A percentile compares a stretch with the other conserved stretches of the same genome.
These are phyloP conservation scores for Anacardium occidentale DNA, from an alignment of 345 rosid genomes.

Conservation along the genomic window DNA sequence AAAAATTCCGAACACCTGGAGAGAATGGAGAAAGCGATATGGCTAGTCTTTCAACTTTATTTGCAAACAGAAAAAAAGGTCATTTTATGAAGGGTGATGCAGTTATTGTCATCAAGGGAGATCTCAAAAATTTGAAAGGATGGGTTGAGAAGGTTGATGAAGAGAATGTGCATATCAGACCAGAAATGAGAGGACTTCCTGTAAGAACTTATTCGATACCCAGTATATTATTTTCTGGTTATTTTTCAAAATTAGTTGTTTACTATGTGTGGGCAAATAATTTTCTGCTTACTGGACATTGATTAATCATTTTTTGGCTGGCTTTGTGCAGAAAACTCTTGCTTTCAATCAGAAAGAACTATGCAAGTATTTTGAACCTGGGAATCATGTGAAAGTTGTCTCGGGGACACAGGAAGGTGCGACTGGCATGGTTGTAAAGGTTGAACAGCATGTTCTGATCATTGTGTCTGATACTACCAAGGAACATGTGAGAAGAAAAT, in stretches of 20 bases:
- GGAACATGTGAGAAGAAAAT: conserved; percentile 66
- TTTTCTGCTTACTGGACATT: conserved; percentile 7
- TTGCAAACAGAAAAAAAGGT: conserved; percentile 91
- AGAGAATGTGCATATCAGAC: conserved; percentile 82
- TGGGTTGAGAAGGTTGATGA: conserved; percentile 99
- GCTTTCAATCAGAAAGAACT: conserved; percentile 84
- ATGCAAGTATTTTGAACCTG: conserved; percentile 94
- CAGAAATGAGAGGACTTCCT: conserved; percentile 90
- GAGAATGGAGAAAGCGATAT: conserved; percentile 77
- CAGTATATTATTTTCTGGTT: background rate
- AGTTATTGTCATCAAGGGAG: conserved; percentile 90
- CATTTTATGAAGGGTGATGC: conserved; percentile 99
- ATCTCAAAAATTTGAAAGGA: conserved; percentile 88
- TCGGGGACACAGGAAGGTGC: conserved; percentile 92
- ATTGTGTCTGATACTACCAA: conserved; percentile 87
- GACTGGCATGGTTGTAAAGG: conserved; percentile 97
- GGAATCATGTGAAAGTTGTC: conserved; percentile 96
- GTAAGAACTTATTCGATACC: conserved; percentile 45
- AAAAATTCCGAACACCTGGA: conserved; percentile 77
- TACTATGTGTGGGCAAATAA: background rate
- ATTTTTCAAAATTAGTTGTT: conserved; percentile 1
- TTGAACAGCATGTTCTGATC: conserved; percentile 90
- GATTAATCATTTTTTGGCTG: conserved; percentile 11
- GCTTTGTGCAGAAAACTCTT: conserved; percentile 65
- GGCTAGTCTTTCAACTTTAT: conserved; percentile 75